Conservation (phyloP, 2,329 filamentous ascomycete genomes). For the Penicillium janthinellum region DNA sequence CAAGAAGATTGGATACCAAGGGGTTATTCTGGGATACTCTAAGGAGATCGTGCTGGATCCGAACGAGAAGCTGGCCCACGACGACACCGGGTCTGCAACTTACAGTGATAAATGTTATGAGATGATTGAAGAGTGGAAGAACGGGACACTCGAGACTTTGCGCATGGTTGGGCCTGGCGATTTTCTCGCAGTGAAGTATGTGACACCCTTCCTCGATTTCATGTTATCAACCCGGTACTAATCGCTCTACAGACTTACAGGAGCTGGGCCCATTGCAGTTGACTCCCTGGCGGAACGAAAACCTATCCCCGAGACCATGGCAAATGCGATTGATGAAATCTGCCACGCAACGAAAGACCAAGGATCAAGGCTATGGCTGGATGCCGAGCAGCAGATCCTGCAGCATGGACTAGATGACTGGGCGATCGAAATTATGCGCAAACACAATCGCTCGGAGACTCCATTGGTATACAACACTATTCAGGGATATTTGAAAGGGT, state of each 20-base stretch:
- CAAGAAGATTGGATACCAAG: constrained; percentile 75
- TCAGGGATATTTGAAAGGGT: constrained; percentile 50
- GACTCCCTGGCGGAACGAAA: constrained; percentile 19
- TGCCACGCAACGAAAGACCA: constrained; percentile 37
- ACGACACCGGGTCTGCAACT: constrained; percentile 9
- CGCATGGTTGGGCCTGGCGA: constrained; percentile 25
- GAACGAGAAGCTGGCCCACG: constrained; percentile 29
- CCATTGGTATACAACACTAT: constrained; percentile 48
- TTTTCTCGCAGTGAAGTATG: constrained; percentile 26
- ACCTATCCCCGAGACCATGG: constrained; percentile 20
- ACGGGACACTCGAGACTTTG: constrained; percentile 25
- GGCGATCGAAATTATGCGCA: constrained; percentile 51
- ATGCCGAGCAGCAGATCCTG: constrained; percentile 51
- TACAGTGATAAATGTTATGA: constrained; percentile 24
- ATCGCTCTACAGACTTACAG: constrained; percentile 18
- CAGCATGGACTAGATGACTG: constrained; percentile 49
- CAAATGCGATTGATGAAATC: constrained; percentile 42
- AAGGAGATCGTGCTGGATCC: constrained; percentile 73
- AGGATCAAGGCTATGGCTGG: constrained; percentile 47
- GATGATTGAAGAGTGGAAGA: constrained; percentile 25
- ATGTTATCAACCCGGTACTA: neutral
- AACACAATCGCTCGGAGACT: constrained; percentile 39
- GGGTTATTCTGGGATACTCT: constrained; percentile 83
- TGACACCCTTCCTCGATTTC: neutral
- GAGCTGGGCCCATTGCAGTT: constrained; percentile 24